Evolutionary conservation across 495 filamentous ascomycete genomes (phyloP).

Genomic region (Bacidia gigantensis): DNA sequence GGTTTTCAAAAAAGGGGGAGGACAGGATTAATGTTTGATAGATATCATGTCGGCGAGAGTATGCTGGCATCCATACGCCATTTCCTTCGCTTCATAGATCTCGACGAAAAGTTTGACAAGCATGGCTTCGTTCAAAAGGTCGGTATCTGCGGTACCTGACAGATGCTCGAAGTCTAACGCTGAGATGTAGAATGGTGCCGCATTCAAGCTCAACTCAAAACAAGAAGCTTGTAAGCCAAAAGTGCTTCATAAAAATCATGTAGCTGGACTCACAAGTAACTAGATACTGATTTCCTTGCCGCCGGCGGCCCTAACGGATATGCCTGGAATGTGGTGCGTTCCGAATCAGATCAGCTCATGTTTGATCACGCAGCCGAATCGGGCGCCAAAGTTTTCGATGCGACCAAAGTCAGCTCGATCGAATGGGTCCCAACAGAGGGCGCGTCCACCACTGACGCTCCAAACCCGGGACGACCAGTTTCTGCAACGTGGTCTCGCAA

Average conservation of each 20-base stretch:
- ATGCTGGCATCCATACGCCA: constrained; percentile 36
- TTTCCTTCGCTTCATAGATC: constrained; percentile 36
- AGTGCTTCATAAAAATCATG: neutral
- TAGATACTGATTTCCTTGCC: constrained; percentile 37
- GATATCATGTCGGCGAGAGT: constrained; percentile 37
- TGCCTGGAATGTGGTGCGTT: constrained; percentile 40
- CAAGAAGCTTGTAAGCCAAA: constrained; percentile 22
- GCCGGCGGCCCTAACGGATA: constrained; percentile 29
- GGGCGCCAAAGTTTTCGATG: constrained; percentile 35
- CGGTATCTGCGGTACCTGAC: neutral
- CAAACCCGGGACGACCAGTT: constrained; percentile 29
- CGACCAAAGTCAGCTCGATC: constrained; percentile 28
- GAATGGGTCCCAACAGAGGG: constrained; percentile 19
- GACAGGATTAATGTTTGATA: constrained; percentile 4
- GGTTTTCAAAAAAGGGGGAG: neutral
- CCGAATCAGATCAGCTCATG: constrained; percentile 37
- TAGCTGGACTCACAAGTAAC: neutral
- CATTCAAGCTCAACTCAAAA: constrained; percentile 32
- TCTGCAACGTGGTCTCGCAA: constrained; percentile 33
- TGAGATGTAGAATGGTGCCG: constrained; percentile 34
- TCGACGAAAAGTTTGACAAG: constrained; percentile 26
- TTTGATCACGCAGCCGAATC: constrained; percentile 34
- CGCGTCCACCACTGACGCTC: neutral
- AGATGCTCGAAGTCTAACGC: too few relatives aligned
- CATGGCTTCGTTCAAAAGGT: constrained; percentile 37